A percentile compares a stretch with the other conserved stretches of the same genome.
phyloP scores from a whole-genome alignment of 164 flowering plant genomes.

The Akebia trifoliata region DNA sequence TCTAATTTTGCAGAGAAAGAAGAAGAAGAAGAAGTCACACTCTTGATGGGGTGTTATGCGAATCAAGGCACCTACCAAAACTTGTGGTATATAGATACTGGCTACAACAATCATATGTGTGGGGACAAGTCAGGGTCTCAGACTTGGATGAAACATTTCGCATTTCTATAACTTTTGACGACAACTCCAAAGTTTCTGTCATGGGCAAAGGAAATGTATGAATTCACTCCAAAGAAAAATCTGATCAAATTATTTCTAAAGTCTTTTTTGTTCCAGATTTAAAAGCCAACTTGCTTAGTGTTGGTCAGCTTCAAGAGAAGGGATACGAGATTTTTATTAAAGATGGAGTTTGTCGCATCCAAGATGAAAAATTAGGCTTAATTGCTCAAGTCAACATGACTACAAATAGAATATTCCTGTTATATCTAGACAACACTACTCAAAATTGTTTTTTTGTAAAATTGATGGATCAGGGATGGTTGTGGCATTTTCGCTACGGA shows the following conservation, averaged over 20 bases:
- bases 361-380: background rate
- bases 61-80: too few relatives aligned
- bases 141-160: too few relatives aligned
- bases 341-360: background rate
- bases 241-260: background rate
- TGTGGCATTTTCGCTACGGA: conserved; percentile 3
- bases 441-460: background rate
- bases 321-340: background rate
- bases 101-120: too few relatives aligned
- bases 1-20: too few relatives aligned
- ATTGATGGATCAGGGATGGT: background rate
- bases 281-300: background rate
- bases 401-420: background rate
- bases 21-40: too few relatives aligned
- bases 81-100: too few relatives aligned
- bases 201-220: too few relatives aligned
- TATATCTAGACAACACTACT: background rate
- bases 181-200: too few relatives aligned
- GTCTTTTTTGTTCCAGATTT: conserved; percentile 6
- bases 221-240: too few relatives aligned
- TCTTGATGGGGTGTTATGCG: too few relatives aligned
- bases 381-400: background rate
- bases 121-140: too few relatives aligned
- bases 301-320: conserved; percentile 9
- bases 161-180: too few relatives aligned